Percentiles rank a stretch among this genome's conserved stretches.
Evolutionary conservation across 1,284 basidiomycete species (phyloP).

Genomic region (Heterobasidion parviporum): DNA sequence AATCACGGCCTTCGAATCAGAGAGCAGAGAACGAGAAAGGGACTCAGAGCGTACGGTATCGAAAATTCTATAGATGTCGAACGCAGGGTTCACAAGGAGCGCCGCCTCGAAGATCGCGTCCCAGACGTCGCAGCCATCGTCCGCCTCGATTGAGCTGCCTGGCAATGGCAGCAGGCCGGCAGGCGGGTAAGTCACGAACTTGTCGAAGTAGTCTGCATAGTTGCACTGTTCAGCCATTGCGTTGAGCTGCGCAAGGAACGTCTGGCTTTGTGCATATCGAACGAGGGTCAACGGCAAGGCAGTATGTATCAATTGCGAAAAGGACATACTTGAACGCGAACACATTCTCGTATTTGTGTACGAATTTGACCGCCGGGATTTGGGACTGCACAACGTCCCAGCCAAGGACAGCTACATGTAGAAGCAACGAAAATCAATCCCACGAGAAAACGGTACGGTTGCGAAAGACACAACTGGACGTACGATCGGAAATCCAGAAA

Average conservation of each 20-base stretch:
- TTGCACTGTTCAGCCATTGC: constrained; percentile 3
- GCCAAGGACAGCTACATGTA: constrained; percentile 40
- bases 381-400: constrained; percentile 51
- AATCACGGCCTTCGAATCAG: neutral
- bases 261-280: constrained; percentile 1
- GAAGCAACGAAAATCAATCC: constrained; percentile 8
- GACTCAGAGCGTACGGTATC: constrained; percentile 38
- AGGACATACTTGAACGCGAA: constrained; percentile 4
- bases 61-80: constrained; percentile 70
- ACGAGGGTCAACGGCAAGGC: neutral
- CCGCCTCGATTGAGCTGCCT: constrained; percentile 34
- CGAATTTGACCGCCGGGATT: constrained; percentile 55
- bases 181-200: constrained; percentile 6
- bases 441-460: neutral
- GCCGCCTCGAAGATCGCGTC: constrained; percentile 52
- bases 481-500: constrained; percentile 62
- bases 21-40: neutral
- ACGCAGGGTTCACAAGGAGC: constrained; percentile 59
- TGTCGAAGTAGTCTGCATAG: constrained; percentile 5
- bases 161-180: constrained; percentile 15
- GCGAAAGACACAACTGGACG: constrained; percentile 14
- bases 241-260: constrained; percentile 5
- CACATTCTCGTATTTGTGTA: constrained; percentile 51
- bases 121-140: constrained; percentile 59
- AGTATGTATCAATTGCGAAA: neutral